Base-by-base conservation (phyloP, 2,329 filamentous ascomycete genomes). In the Colletotrichum melonis region DNA sequence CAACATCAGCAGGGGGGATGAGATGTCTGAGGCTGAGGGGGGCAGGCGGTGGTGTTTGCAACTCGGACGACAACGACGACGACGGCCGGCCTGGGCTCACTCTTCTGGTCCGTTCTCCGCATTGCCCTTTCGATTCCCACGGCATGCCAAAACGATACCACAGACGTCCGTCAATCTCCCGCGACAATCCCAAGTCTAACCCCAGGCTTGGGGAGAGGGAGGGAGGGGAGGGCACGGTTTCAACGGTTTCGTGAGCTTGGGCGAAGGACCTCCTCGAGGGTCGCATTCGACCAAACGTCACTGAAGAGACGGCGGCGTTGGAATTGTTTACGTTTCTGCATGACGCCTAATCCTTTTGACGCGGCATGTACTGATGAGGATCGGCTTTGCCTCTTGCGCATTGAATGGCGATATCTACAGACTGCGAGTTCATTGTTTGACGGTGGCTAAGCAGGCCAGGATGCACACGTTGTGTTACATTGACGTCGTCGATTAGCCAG, bases 101-200 rank as follows among this genome's bases (percentile, higher is more conserved):
- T 9, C 26, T 38, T 62, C 49, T 49, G 56, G 46, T 38, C 63
- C 58, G 38, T 69, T 59, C 69, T 63, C 65, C 65, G 69, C 65
- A 63, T 54, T 28, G n/a, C 65, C 24, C 16, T 59, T 49, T 49
- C 54, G 63, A 67, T 56, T 56, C 46, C 32, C 69, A 69, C 54
- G 59, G 38, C 59, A 69, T 54, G 67, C 60, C 70, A 62, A 62
- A 65, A 65, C 66, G 26, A 57, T 24, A 60, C 42, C 67, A 65
- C 60, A 70, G 70, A 70, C 67, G 55, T 38, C 60, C 56, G 70
- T 65, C 60, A 70, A 70, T 70, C 67, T 70, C 67, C 70, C 70
- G 67, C 46, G 56, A 70, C 56, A 65, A 73, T 52, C 19, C 35
- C 56, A 52, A 49, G 46, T 22, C 24, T 46, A 26, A 30, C 60